Conservation (phyloP, 306 rosid genomes). For the Cicer bijugum region DNA sequence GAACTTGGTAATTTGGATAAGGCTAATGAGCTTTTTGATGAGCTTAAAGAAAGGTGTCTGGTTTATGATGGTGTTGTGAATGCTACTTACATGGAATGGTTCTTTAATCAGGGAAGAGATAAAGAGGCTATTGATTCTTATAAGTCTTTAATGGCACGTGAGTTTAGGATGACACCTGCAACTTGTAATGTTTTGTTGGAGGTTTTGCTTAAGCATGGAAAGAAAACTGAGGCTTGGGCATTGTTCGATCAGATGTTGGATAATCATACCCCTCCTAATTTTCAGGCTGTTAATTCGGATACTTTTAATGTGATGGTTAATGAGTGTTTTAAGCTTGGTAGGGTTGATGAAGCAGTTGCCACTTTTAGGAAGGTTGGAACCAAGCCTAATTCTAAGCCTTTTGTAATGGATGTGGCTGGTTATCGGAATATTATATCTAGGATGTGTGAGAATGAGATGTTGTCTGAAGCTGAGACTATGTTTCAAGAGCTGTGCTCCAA, state of each 20-base stretch:
- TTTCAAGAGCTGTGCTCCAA: conserved; percentile 77
- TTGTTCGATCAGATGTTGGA: conserved; percentile 83
- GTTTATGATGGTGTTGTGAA: conserved; percentile 93
- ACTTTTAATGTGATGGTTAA: conserved; percentile 89
- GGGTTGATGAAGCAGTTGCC: conserved; percentile 60
- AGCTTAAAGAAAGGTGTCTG: conserved; percentile 84
- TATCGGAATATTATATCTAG: conserved; percentile 80
- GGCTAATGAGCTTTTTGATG: conserved; percentile 87
- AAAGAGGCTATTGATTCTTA: conserved; percentile 94
- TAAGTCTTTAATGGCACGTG: conserved; percentile 65
- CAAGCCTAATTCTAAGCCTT: conserved; percentile 70
- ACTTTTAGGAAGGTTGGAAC: conserved; percentile 86
- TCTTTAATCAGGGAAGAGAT: conserved; percentile 60
- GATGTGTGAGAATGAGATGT: conserved; percentile 78
- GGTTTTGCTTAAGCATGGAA: conserved; percentile 74
- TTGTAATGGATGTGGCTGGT: conserved; percentile 92
- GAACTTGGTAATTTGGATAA: conserved; percentile 72
- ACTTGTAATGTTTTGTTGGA: conserved; percentile 86
- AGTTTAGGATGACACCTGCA: conserved; percentile 81
- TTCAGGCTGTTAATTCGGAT: conserved; percentile 88
- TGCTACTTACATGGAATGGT: conserved; percentile 92
- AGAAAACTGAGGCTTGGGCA: conserved; percentile 62
- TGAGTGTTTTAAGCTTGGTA: conserved; percentile 72
- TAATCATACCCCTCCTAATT: conserved; percentile 85
- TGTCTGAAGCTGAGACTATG: conserved; percentile 66